Evolutionary conservation across 164 flowering plant genomes (phyloP).

Genomic region (Stephania japonica): DNA sequence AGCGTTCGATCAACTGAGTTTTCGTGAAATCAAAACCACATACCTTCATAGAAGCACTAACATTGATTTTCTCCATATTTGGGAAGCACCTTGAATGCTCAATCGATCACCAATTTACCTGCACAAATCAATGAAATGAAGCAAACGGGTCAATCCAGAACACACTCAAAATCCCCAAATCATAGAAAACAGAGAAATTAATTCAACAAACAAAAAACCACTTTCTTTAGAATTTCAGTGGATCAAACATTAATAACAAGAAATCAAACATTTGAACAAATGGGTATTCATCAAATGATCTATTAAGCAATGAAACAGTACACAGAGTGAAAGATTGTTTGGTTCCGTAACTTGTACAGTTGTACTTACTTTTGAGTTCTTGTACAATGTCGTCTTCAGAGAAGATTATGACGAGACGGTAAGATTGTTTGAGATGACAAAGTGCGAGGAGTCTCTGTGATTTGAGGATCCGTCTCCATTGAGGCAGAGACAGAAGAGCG

Average conservation of each 20-base stretch:
- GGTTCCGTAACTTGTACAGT: not conserved
- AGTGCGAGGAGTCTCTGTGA: not conserved
- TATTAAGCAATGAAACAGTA: not conserved
- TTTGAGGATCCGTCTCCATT: constrained; percentile 19
- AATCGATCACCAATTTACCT: constrained; percentile 45
- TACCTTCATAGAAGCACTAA: constrained; percentile 67
- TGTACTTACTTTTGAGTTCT: constrained; percentile 48
- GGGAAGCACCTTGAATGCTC: constrained; percentile 66
- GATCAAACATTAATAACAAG: not conserved
- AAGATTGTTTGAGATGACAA: constrained; percentile 28
- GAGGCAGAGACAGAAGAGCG: constrained; percentile 5
- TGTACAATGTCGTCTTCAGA: constrained; percentile 42
- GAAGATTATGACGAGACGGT: constrained; percentile 52
- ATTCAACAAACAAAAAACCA: not conserved
- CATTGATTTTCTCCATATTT: constrained; percentile 37
- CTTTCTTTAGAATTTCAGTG: not conserved
- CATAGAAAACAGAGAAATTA: not conserved
- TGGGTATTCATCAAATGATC: not conserved
- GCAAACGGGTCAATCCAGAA: not conserved
- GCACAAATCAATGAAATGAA: constrained; percentile 13
- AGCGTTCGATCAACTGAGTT: too few relatives aligned
- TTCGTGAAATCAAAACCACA: constrained; percentile 3
- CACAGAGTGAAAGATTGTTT: not conserved
- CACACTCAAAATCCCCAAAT: not conserved
- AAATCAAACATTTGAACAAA: not conserved